A percentile compares a stretch with the other conserved stretches of the same genome.
Conservation (phyloP, 1,284 basidiomycete genomes). For the Apiotrichum domesticum region DNA sequence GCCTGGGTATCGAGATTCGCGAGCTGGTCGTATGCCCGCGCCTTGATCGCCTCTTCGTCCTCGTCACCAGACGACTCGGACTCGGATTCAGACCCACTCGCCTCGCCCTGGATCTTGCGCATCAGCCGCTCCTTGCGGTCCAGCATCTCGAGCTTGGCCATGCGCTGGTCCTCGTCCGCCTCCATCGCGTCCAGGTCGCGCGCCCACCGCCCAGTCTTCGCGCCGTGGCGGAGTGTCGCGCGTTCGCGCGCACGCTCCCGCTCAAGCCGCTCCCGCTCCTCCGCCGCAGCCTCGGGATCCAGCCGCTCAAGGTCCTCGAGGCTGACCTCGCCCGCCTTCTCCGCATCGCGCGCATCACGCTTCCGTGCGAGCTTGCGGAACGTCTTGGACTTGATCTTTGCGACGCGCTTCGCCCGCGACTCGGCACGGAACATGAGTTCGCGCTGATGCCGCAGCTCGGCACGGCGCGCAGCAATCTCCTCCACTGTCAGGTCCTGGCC, state of each 20-base stretch:
- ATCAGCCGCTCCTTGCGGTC: conserved; percentile 75
- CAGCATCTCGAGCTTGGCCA: conserved; percentile 49
- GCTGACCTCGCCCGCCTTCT: conserved; percentile 36
- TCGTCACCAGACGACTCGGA: conserved; percentile 52
- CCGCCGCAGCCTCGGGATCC: conserved; percentile 55
- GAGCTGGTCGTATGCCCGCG: conserved; percentile 68
- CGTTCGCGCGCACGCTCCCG: conserved; percentile 72
- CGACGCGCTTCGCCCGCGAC: conserved; percentile 78
- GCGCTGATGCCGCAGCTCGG: conserved; percentile 77
- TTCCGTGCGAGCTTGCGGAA: conserved; percentile 81
- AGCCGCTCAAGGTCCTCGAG: conserved; percentile 51
- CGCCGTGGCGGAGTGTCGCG: conserved; percentile 72
- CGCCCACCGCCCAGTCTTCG: conserved; percentile 59
- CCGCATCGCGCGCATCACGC: conserved; percentile 58
- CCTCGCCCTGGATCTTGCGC: conserved; percentile 58
- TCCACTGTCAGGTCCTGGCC: conserved; percentile 64
- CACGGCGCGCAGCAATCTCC: conserved; percentile 72
- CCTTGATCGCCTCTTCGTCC: conserved; percentile 53
- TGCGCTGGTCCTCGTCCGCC: conserved; percentile 29
- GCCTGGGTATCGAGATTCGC: conserved; percentile 49
- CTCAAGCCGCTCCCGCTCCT: conserved; percentile 63
- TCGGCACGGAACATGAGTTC: conserved; percentile 94
- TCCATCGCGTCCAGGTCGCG: conserved; percentile 26
- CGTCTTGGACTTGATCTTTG: conserved; percentile 94
- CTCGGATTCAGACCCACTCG: conserved; percentile 51